These are phyloP conservation scores for Periconia sp. DNA, from an alignment of 2,329 filamentous ascomycete species.

Conservation along the genomic window DNA sequence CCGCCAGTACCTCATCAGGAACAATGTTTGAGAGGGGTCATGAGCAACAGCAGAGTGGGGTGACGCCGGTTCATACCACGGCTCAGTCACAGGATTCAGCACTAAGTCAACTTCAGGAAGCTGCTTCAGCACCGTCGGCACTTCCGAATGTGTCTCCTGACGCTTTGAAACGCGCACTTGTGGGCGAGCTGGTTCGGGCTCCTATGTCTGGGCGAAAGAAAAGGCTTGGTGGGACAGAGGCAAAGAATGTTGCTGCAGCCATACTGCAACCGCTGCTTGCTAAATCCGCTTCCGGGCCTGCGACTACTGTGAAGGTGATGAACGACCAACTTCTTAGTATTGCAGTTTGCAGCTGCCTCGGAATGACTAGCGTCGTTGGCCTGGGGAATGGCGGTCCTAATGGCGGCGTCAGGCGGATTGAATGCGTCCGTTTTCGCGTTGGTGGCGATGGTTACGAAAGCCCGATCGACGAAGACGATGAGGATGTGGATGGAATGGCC, in stretches of 20 bases:
- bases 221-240: conserved; percentile 53
- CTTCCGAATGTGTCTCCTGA: conserved; percentile 43
- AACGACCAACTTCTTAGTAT: conserved; percentile 46
- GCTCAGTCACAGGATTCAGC: conserved; percentile 37
- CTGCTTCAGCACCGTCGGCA: conserved; percentile 4
- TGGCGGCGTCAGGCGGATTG: conserved; percentile 46
- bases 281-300: conserved; percentile 23
- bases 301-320: conserved; percentile 35
- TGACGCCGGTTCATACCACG: too few species aligned
- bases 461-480: conserved; percentile 49
- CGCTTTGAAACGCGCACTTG: conserved; percentile 52
- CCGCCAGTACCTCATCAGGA: conserved; percentile 23
- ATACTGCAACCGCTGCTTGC: conserved; percentile 48
- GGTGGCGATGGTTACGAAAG: conserved; percentile 48
- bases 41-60: conserved; percentile 4
- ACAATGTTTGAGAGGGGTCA: conserved; percentile 23
- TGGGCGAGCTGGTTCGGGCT: conserved; percentile 55
- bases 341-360: conserved; percentile 52
- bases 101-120: conserved; percentile 20
- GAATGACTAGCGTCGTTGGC: conserved; percentile 39
- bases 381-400: conserved; percentile 42
- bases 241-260: conserved; percentile 53
- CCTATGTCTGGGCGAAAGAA: conserved; percentile 49
- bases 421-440: conserved; percentile 50
- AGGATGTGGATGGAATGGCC: conserved; percentile 25